phyloP scores from a whole-genome alignment of 805 yeast genomes.

The Komagataella ulmi region DNA sequence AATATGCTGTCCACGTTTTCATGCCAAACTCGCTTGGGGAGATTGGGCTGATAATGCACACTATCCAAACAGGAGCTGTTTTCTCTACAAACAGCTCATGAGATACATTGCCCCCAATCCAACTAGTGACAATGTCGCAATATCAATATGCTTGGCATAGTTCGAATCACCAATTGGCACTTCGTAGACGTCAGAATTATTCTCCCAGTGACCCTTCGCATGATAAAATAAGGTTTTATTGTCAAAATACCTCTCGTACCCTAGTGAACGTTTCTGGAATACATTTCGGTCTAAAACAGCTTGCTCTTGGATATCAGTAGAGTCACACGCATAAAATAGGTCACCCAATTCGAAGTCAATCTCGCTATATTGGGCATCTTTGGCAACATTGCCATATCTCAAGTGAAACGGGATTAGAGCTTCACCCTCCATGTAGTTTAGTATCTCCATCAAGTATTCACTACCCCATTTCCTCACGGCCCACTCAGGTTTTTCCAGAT shows the following conservation, averaged over 20 bases:
- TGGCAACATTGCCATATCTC: not conserved
- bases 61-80: not conserved
- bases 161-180: not conserved
- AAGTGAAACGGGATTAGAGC: not conserved
- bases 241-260: conserved; percentile 2
- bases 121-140: not conserved
- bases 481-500: not conserved
- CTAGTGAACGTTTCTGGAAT: not conserved
- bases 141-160: not conserved
- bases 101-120: not conserved
- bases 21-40: not conserved
- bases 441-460: not conserved
- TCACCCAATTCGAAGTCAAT: not conserved
- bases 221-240: conserved; percentile 4
- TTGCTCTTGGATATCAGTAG: not conserved
- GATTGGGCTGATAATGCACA: not conserved
- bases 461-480: not conserved
- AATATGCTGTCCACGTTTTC: not conserved
- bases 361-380: not conserved
- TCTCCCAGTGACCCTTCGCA: not conserved
- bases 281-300: not conserved
- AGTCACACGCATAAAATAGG: not conserved
- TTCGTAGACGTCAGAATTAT: not conserved
- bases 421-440: not conserved
- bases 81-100: not conserved